Conservation (phyloP, 345 rosid genomes). For the Eucalyptus pauciflora region DNA sequence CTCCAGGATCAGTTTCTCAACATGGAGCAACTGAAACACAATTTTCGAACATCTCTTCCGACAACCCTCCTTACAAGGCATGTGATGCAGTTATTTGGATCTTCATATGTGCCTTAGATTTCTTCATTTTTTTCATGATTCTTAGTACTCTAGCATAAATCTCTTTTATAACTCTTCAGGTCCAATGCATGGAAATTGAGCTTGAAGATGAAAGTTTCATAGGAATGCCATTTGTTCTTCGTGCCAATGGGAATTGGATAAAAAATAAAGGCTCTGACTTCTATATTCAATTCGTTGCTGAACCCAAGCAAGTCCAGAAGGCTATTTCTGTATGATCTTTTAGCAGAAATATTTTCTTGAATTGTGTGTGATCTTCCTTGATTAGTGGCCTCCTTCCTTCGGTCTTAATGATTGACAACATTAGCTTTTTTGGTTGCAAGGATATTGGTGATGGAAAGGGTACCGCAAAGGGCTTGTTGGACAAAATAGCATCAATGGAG, state of each 20-base stretch:
- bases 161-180: conserved; percentile 30
- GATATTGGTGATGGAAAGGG: conserved; percentile 74
- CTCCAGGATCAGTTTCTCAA: conserved; percentile 61
- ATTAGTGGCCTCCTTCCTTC: not conserved
- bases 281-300: conserved; percentile 50
- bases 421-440: conserved; percentile 8
- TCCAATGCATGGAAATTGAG: conserved; percentile 64
- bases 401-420: not conserved
- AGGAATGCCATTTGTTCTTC: conserved; percentile 94
- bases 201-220: conserved; percentile 56
- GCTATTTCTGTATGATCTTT: conserved; percentile 19
- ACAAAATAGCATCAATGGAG: conserved; percentile 68
- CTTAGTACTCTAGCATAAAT: not conserved
- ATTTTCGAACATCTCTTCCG: conserved; percentile 19
- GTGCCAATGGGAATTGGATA: conserved; percentile 68
- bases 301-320: conserved; percentile 53
- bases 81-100: not conserved
- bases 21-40: conserved; percentile 54
- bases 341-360: not conserved
- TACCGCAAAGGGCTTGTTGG: conserved; percentile 70
- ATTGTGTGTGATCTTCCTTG: not conserved
- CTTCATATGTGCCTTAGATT: not conserved
- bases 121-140: not conserved
- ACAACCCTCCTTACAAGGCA: conserved; percentile 56
- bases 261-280: conserved; percentile 70